A percentile compares a stretch with the other conserved stretches of the same genome.
Evolutionary conservation across 2,329 filamentous ascomycete species (phyloP).

Genomic region (Mariannaea sp.): DNA sequence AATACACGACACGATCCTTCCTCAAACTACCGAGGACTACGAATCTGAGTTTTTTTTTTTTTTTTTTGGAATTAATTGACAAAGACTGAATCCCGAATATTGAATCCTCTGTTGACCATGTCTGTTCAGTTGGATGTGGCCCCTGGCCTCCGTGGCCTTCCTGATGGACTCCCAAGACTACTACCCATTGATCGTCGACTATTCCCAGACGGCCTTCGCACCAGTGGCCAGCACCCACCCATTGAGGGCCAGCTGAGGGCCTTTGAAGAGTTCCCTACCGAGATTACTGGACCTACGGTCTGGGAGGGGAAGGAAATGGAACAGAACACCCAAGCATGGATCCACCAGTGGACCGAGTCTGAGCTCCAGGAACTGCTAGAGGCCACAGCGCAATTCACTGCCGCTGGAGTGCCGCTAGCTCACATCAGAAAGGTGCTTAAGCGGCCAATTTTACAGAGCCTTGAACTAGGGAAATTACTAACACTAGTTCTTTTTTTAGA

Average conservation of each 20-base stretch:
- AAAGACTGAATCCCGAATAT: neutral
- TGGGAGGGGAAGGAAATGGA: conserved; percentile 52
- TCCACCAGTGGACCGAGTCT: conserved; percentile 19
- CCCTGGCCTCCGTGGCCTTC: neutral
- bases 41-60: neutral
- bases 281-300: conserved; percentile 73
- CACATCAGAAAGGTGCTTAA: neutral
- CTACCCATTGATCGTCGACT: conserved; percentile 22
- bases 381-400: neutral
- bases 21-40: neutral
- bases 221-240: conserved; percentile 73
- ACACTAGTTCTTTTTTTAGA: neutral
- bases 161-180: neutral
- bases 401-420: neutral
- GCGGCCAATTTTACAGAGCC: neutral
- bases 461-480: neutral
- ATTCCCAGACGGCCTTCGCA: conserved; percentile 55
- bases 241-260: conserved; percentile 67
- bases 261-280: conserved; percentile 71
- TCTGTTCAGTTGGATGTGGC: neutral
- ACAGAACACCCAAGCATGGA: neutral
- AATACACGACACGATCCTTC: neutral
- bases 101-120: neutral
- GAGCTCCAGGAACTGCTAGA: neutral
- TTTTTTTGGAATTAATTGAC: no score